Evolutionary conservation across 805 yeast species (phyloP).

Genomic region (Aciculoconidium aculeatum): DNA sequence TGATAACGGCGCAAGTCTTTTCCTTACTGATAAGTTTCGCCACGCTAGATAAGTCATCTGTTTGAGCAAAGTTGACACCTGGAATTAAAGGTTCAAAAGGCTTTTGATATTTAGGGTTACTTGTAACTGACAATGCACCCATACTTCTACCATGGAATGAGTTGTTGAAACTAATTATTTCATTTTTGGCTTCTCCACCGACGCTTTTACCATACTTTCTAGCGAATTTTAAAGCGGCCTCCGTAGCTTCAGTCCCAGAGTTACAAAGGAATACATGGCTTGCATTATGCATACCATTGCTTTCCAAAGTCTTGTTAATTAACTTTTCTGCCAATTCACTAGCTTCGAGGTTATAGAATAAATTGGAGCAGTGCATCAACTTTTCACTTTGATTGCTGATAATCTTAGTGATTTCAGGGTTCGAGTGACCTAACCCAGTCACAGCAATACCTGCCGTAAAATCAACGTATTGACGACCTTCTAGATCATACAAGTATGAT

Average conservation of each 20-base stretch:
- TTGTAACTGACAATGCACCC: slow-evolving; percentile 91
- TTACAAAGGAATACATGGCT: slow-evolving; percentile 61
- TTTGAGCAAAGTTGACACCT: slow-evolving; percentile 66
- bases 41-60: slow-evolving; percentile 57
- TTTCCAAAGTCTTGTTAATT: slow-evolving; percentile 57
- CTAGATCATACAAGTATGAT: slow-evolving; percentile 73
- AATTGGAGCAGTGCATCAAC: slow-evolving; percentile 78
- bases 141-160: slow-evolving; percentile 94
- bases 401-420: slow-evolving; percentile 68
- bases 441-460: slow-evolving; percentile 97
- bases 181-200: slow-evolving; percentile 49
- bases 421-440: slow-evolving; percentile 86
- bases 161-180: slow-evolving; percentile 79
- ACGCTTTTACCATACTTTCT: slow-evolving; percentile 70
- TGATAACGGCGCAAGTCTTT: slow-evolving; percentile 83
- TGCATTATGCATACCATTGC: slow-evolving; percentile 81
- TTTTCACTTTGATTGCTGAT: slow-evolving; percentile 65
- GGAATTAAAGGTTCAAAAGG: slow-evolving; percentile 94
- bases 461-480: slow-evolving; percentile 74
- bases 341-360: slow-evolving; percentile 81
- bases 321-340: slow-evolving; percentile 70
- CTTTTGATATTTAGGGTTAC: slow-evolving; percentile 85
- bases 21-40: slow-evolving; percentile 46
- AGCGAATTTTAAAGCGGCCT: slow-evolving; percentile 57
- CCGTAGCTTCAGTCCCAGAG: slow-evolving; percentile 57